Percentiles rank a stretch among this genome's conserved stretches.
Conservation (phyloP, 371 early-diverging fungal species). For the Dinochytrium kinnereticum region DNA sequence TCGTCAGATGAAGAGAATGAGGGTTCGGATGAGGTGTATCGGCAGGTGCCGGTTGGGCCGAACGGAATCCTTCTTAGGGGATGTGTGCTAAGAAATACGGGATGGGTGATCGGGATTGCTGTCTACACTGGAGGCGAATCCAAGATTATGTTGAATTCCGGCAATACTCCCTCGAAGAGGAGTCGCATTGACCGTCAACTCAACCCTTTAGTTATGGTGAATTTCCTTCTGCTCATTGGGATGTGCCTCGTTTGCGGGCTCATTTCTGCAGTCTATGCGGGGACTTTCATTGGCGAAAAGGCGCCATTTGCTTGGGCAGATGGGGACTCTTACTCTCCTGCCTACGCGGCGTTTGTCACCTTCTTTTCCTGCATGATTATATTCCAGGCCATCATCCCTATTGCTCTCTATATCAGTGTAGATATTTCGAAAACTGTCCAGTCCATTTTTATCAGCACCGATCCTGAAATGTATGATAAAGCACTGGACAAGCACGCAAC, state of each 20-base stretch:
- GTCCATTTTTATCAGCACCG: constrained; percentile 85
- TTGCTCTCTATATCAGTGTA: constrained; percentile 94
- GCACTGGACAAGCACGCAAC: constrained; percentile 69
- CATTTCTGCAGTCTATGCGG: constrained; percentile 48
- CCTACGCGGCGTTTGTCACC: constrained; percentile 43
- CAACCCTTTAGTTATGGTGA: constrained; percentile 85
- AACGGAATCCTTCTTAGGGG: constrained; percentile 82
- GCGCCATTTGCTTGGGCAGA: constrained; percentile 38
- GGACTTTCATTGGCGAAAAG: constrained; percentile 42
- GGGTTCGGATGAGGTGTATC: not conserved
- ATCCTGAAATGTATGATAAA: constrained; percentile 84
- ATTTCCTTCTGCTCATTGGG: constrained; percentile 75
- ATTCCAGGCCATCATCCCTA: constrained; percentile 95
- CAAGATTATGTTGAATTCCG: constrained; percentile 90
- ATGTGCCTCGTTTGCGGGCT: constrained; percentile 71
- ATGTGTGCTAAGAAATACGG: constrained; percentile 88
- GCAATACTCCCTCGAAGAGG: constrained; percentile 91
- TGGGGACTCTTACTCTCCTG: constrained; percentile 32
- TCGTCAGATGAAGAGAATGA: not conserved
- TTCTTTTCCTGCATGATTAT: constrained; percentile 75
- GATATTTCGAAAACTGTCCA: constrained; percentile 63
- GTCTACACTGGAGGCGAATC: constrained; percentile 93
- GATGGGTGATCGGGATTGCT: constrained; percentile 83
- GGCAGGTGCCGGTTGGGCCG: constrained; percentile 36
- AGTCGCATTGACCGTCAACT: constrained; percentile 92